Conservation (phyloP, 2,329 filamentous ascomycete species). For the Calonectria multiphialidica region DNA sequence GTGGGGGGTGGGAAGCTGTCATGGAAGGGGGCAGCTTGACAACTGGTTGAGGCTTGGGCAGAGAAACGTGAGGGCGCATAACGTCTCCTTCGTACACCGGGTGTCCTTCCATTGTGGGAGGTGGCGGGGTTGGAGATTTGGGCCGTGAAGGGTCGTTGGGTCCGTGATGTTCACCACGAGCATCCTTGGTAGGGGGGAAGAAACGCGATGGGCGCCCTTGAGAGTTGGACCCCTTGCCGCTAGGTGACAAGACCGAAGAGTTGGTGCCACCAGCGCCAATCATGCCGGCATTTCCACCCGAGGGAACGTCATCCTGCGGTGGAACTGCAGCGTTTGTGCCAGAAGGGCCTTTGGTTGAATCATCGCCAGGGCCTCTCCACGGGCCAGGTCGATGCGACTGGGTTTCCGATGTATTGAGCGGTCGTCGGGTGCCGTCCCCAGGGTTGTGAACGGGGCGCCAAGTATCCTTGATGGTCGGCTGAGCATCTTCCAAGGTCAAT, state of each 20-base stretch:
- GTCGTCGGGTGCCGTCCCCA: constrained; percentile 51
- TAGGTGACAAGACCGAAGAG: constrained; percentile 43
- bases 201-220: constrained; percentile 69
- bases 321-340: constrained; percentile 14
- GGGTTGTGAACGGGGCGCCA: constrained; percentile 61
- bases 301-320: constrained; percentile 37
- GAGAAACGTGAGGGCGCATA: constrained; percentile 74
- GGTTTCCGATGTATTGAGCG: constrained; percentile 39
- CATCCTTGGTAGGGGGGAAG: constrained; percentile 67
- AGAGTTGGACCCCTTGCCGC: constrained; percentile 51
- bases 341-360: constrained; percentile 13
- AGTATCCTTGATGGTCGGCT: constrained; percentile 64
- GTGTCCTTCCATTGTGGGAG: constrained; percentile 77
- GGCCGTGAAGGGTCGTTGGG: constrained; percentile 56
- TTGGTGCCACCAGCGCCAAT: constrained; percentile 41
- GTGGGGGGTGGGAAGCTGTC: constrained; percentile 39
- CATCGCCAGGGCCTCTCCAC: constrained; percentile 49
- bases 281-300: constrained; percentile 41
- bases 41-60: constrained; percentile 78
- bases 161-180: constrained; percentile 54
- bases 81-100: constrained; percentile 78
- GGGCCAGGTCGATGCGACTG: constrained; percentile 44
- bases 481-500: constrained; percentile 57
- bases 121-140: constrained; percentile 77
- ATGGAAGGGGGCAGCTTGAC: constrained; percentile 81